These are phyloP conservation scores for Plasmodium knowlesi DNA, from an alignment of 169 alveolate species.

Conservation along the genomic window DNA sequence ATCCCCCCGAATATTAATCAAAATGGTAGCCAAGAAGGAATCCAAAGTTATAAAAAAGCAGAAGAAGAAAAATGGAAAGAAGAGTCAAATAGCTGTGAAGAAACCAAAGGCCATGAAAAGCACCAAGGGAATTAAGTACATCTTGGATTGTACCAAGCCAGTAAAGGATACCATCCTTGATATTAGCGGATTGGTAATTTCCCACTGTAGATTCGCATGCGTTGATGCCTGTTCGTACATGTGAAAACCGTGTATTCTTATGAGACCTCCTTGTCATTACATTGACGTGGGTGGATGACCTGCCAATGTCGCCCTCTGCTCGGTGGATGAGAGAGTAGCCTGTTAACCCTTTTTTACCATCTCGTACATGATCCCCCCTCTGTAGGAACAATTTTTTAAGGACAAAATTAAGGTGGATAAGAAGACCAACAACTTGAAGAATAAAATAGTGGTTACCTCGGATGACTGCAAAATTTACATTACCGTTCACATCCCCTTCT, in stretches of 20 bases:
- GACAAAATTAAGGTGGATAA: conserved; percentile 96
- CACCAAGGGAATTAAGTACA: conserved; percentile 76
- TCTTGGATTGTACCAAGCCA: conserved; percentile 93
- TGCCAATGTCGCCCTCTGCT: not conserved
- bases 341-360: not conserved
- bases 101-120: conserved; percentile 29
- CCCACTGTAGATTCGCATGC: not conserved
- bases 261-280: not conserved
- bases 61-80: conserved; percentile 44
- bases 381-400: conserved; percentile 94
- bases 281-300: not conserved
- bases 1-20: not conserved
- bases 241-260: too few relatives aligned
- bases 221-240: not conserved
- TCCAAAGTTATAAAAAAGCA: conserved; percentile 27
- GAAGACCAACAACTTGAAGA: conserved; percentile 96
- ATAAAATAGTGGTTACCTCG: conserved; percentile 90
- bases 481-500: conserved; percentile 96
- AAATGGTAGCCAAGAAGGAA: conserved; percentile 61
- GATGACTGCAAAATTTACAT: conserved; percentile 93
- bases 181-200: conserved; percentile 87
- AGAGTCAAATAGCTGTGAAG: conserved; percentile 22
- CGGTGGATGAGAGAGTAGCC: too few relatives aligned
- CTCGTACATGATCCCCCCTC: not conserved
- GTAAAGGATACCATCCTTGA: conserved; percentile 94